Conservation (phyloP, 768 basidiomycete species). For the Galerina marginata region DNA sequence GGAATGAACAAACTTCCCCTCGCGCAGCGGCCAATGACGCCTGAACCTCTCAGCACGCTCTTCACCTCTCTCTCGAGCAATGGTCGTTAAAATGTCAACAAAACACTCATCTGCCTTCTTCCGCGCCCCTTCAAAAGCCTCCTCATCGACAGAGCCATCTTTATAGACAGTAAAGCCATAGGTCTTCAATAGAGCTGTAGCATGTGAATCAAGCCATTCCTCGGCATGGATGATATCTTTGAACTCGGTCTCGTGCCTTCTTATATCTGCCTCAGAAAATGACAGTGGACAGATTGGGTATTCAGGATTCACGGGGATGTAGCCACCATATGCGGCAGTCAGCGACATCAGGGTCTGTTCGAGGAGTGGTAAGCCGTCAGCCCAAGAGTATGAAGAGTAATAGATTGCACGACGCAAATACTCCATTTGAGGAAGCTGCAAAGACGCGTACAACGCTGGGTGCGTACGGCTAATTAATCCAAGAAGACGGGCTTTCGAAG, state of each 20-base stretch:
- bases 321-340: background rate
- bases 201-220: background rate
- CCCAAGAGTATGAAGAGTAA: conserved; percentile 3
- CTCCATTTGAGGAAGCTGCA: background rate
- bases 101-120: background rate
- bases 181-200: background rate
- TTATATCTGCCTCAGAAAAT: background rate
- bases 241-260: background rate
- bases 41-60: background rate
- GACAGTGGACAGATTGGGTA: background rate
- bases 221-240: background rate
- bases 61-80: background rate
- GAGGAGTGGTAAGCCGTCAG: conserved; percentile 3
- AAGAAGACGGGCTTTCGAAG: too few relatives aligned
- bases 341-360: conserved; percentile 1
- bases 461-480: too few relatives aligned
- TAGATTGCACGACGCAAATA: background rate
- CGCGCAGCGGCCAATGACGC: conserved; percentile 4
- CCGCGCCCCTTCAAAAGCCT: background rate
- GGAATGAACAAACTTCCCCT: background rate
- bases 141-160: background rate
- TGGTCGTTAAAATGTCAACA: background rate
- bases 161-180: background rate
- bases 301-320: background rate
- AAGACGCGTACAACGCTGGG: background rate